Conservation (phyloP, 345 rosid species). For the Eucalyptus pauciflora region DNA sequence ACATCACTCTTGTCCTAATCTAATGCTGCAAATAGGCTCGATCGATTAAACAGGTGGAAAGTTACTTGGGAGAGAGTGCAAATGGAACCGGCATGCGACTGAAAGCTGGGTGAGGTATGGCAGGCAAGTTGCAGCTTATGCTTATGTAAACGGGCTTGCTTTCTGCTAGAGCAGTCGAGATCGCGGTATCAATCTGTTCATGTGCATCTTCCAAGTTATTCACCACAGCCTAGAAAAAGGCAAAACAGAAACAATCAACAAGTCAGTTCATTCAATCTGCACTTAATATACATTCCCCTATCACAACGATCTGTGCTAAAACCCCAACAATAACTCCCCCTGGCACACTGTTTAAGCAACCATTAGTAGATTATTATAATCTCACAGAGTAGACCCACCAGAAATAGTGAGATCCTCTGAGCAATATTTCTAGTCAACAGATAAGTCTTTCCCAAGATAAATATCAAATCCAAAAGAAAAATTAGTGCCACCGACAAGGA, state of each 20-base stretch:
- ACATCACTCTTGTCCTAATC: background rate
- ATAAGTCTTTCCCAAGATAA: background rate
- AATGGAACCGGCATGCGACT: slow-evolving; percentile 57
- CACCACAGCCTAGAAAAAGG: slow-evolving; percentile 49
- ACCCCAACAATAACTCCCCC: background rate
- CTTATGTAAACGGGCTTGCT: slow-evolving; percentile 84
- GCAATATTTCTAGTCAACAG: background rate
- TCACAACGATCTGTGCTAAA: background rate
- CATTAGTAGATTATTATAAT: background rate
- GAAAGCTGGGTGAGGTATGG: slow-evolving; percentile 57
- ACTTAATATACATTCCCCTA: background rate
- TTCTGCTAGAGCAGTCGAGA: slow-evolving; percentile 61
- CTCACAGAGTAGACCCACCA: background rate
- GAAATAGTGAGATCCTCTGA: background rate
- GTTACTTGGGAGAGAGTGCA: slow-evolving; percentile 44
- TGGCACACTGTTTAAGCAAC: background rate
- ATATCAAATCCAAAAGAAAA: background rate
- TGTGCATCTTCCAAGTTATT: slow-evolving; percentile 82
- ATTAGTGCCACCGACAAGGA: background rate
- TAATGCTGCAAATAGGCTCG: background rate
- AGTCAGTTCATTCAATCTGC: background rate
- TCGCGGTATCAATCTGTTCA: slow-evolving; percentile 59
- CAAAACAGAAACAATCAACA: background rate
- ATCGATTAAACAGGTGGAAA: background rate
- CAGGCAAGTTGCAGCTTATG: slow-evolving; percentile 55